Evolutionary conservation across 2,329 filamentous ascomycete genomes (phyloP).

Genomic region (Colletotrichum sp.): DNA sequence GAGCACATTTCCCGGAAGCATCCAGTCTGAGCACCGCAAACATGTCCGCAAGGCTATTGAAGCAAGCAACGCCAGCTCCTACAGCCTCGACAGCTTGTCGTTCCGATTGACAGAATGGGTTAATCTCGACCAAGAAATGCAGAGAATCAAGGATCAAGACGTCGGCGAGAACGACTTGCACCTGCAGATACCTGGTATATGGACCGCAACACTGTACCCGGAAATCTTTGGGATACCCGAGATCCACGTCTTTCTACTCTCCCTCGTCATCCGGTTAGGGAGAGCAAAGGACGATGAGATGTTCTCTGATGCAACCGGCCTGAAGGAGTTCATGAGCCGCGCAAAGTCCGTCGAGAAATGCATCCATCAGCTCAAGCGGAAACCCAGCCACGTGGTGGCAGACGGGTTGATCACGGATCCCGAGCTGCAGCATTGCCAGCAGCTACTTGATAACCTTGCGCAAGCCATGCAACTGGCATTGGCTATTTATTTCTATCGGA

Average conservation of each 20-base stretch:
- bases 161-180: constrained; percentile 45
- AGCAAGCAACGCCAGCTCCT: constrained; percentile 18
- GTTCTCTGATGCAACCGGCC: not conserved
- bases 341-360: constrained; percentile 37
- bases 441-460: constrained; percentile 32
- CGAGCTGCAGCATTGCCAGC: not conserved
- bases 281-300: constrained; percentile 37
- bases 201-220: constrained; percentile 41
- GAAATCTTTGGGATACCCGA: constrained; percentile 46
- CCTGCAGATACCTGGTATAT: constrained; percentile 38
- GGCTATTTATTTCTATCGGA: constrained; percentile 42
- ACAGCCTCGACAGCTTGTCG: constrained; percentile 32
- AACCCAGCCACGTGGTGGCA: not conserved
- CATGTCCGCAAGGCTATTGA: constrained; percentile 24
- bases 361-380: constrained; percentile 27
- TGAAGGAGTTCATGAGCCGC: constrained; percentile 34
- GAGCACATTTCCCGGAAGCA: constrained; percentile 33
- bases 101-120: constrained; percentile 34
- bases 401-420: not conserved
- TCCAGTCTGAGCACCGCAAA: constrained; percentile 20
- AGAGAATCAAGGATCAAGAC: constrained; percentile 34
- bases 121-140: constrained; percentile 35
- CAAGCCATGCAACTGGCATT: constrained; percentile 38
- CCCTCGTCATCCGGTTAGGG: constrained; percentile 38
- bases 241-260: constrained; percentile 35